Base-by-base conservation (phyloP, 2,329 filamentous ascomycete genomes). In the Esteya vermicola region DNA sequence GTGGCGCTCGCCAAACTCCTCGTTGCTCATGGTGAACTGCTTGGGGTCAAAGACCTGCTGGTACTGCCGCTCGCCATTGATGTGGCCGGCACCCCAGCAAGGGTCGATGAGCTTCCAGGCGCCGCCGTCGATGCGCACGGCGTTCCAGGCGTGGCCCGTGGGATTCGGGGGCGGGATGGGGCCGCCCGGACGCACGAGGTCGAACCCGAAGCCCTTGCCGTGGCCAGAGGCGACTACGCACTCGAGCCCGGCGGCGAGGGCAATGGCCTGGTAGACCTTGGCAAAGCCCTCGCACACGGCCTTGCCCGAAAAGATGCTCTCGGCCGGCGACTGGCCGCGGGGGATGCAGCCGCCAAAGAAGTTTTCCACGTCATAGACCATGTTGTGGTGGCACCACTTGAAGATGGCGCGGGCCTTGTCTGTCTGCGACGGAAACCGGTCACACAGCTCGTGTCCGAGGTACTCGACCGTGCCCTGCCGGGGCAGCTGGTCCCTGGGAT, bases 211-310 rank as follows among this genome's bases (percentile, higher is more conserved):
- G 0, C 91, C 91, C 58, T 96, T 96, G 26, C 88, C 85, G 49
- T 91, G 81, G 2, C 89, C 86, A 2, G 64, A 62, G 2, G 94
- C 66, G 1, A 89, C 72, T 5, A 85, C 61, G 44, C 76, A 80
- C 53, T 93, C 78, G 1, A 98, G 63, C 0, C 89, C 89, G 8
- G 82, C 84, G 45, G 82, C 75, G 25, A 73, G 68, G 9, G 86
- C 88, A 38, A 98, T 73, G 5, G 77, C 77, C 41, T 78, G 71
- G 57, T 85, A 96, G 3, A 93, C 71, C 22, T 78, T 76, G 10
- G 89, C 88, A 53, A 94, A 96, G 1, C 91, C 91, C 57, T 85
- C 80, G 53, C 91, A 98, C 10, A 98, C 91, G 13, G 86, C 88
- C 42, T 83, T 67, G 25, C 91, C 91, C 14, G 71, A 71, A 23